A percentile compares a stretch with the other conserved stretches of the same genome.
Conservation (phyloP, 2,329 filamentous ascomycete genomes). For the Coniochaeta prunicola region DNA sequence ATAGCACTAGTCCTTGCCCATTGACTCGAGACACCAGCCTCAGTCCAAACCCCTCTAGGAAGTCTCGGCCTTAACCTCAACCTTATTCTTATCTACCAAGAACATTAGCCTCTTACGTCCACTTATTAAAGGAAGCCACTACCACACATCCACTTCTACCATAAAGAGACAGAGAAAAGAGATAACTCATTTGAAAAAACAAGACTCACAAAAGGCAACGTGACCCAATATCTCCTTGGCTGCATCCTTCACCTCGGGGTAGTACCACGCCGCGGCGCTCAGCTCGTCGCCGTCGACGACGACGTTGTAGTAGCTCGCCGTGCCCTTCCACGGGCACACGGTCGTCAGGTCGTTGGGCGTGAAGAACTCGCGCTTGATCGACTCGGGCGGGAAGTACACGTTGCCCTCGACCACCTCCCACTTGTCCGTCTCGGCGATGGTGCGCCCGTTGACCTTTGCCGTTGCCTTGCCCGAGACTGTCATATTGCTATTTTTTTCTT, state of each 20-base stretch:
- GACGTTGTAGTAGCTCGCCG: conserved; percentile 49
- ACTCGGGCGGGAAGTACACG: conserved; percentile 44
- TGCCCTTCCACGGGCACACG: conserved; percentile 49
- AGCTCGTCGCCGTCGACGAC: conserved; percentile 37
- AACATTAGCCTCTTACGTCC: too few species aligned
- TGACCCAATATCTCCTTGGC: conserved; percentile 44
- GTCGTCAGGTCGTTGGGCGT: conserved; percentile 37
- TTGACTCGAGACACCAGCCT: neutral
- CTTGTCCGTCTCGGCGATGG: conserved; percentile 41
- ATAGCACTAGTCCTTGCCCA: neutral
- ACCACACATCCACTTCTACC: too few species aligned
- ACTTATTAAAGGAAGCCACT: too few species aligned
- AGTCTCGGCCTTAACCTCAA: conserved; percentile 4
- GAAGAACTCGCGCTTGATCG: conserved; percentile 37
- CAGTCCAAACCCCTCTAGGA: neutral
- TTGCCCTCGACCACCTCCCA: conserved; percentile 53
- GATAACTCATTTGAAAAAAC: too few species aligned
- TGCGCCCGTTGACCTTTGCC: conserved; percentile 39
- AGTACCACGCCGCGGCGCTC: conserved; percentile 52
- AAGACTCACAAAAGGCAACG: conserved; percentile 49
- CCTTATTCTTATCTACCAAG: conserved; percentile 11
- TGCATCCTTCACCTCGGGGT: conserved; percentile 40
- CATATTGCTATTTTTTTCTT: neutral
- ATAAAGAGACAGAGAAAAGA: too few species aligned
- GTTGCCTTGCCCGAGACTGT: conserved; percentile 16